Percentiles rank a stretch among this genome's conserved stretches.
Conservation (phyloP, 768 basidiomycete genomes). For the Suillus subalutaceus region DNA sequence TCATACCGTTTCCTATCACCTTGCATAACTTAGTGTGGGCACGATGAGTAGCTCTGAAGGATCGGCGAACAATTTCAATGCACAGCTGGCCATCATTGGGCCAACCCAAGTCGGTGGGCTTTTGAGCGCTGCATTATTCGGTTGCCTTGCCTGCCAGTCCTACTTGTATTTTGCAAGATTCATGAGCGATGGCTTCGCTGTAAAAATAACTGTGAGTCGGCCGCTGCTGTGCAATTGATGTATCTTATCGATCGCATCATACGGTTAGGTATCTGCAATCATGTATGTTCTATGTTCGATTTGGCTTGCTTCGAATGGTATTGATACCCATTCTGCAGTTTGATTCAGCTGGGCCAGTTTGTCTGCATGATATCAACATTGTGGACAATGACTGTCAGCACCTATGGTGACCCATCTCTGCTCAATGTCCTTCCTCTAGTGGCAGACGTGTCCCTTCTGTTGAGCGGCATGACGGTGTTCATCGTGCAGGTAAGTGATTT, state of each 20-base stretch:
- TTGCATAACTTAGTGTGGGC: not conserved
- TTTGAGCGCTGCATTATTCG: slow-evolving; percentile 16
- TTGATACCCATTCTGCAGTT: not conserved
- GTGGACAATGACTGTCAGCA: slow-evolving; percentile 9
- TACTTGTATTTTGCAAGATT: slow-evolving; percentile 19
- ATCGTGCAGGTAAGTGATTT: slow-evolving; percentile 8
- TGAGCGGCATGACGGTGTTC: not conserved
- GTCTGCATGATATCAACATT: not conserved
- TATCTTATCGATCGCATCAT: not conserved
- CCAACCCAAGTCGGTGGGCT: slow-evolving; percentile 18
- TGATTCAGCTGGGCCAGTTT: slow-evolving; percentile 10
- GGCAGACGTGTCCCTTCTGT: not conserved
- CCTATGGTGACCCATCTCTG: slow-evolving; percentile 2
- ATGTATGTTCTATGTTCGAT: not conserved
- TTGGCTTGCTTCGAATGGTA: not conserved
- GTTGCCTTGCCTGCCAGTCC: slow-evolving; percentile 15
- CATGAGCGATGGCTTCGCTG: slow-evolving; percentile 4
- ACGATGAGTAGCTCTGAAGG: not conserved
- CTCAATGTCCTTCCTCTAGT: slow-evolving; percentile 8
- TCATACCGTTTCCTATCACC: not conserved
- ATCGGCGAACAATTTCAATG: not conserved
- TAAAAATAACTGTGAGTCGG: slow-evolving; percentile 8
- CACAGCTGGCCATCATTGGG: slow-evolving; percentile 9
- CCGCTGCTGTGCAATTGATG: not conserved
- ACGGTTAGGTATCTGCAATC: slow-evolving; percentile 7